A percentile compares a stretch with the other conserved stretches of the same genome.
Evolutionary conservation across 805 yeast genomes (phyloP).

Genomic region (Schwanniomyces occidentalis): DNA sequence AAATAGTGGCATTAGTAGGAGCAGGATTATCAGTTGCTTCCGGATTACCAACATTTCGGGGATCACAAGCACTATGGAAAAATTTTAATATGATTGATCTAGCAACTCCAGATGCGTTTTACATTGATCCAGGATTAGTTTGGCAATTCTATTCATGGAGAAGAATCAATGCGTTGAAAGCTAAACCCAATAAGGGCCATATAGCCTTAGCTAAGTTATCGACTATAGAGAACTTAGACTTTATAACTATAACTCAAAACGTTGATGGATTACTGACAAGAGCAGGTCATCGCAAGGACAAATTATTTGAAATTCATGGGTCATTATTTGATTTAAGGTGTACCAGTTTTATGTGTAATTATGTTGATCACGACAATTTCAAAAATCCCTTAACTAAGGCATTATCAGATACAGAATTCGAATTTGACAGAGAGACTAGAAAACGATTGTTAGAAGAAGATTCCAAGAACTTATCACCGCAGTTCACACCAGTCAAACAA

Average conservation of each 20-base stretch:
- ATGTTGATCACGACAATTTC: slow-evolving; percentile 50
- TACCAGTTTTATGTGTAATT: slow-evolving; percentile 73
- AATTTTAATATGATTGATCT: slow-evolving; percentile 76
- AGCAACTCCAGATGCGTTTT: slow-evolving; percentile 91
- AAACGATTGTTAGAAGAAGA: slow-evolving; percentile 12
- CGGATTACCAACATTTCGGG: slow-evolving; percentile 74
- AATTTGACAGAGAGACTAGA: slow-evolving; percentile 23
- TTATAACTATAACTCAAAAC: slow-evolving; percentile 77
- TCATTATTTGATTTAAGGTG: slow-evolving; percentile 71
- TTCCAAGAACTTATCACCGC: slow-evolving; percentile 34
- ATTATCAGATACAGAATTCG: slow-evolving; percentile 42
- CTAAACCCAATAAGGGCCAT: slow-evolving; percentile 77
- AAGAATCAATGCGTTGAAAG: slow-evolving; percentile 61
- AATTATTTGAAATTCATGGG: slow-evolving; percentile 77
- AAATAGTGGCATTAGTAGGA: slow-evolving; percentile 68
- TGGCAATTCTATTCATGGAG: slow-evolving; percentile 87
- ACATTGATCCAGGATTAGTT: slow-evolving; percentile 77
- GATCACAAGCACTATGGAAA: slow-evolving; percentile 75
- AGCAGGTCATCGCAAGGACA: slow-evolving; percentile 56
- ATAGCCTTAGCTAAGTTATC: slow-evolving; percentile 65
- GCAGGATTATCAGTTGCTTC: slow-evolving; percentile 81
- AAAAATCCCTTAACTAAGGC: slow-evolving; percentile 61
- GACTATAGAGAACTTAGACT: slow-evolving; percentile 31
- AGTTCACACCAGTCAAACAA: slow-evolving; percentile 47
- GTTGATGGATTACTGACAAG: slow-evolving; percentile 74